phyloP scores from a whole-genome alignment of 352 stramenopile genomes.

The Phytophthora kernoviae region DNA sequence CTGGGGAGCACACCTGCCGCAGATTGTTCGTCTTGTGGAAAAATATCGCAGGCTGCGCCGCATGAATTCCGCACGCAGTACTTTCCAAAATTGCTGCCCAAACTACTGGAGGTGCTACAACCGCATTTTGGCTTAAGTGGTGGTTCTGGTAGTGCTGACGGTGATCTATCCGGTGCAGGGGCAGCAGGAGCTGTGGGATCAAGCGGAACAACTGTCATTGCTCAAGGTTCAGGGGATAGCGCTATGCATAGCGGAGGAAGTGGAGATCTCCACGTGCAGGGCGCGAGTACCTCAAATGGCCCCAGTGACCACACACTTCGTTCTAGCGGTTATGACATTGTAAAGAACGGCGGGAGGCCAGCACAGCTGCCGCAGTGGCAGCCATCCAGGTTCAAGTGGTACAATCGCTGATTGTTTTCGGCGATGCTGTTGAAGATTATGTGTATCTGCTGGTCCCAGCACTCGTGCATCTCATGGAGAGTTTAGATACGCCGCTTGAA shows the following conservation, averaged over 20 bases:
- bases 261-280: constrained; percentile 22
- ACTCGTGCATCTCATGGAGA: constrained; percentile 93
- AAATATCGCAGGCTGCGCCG: constrained; percentile 79
- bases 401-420: constrained; percentile 91
- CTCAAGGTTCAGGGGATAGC: constrained; percentile 19
- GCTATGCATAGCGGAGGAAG: constrained; percentile 14
- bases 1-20: constrained; percentile 95
- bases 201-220: constrained; percentile 30
- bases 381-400: constrained; percentile 84
- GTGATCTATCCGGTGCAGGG: constrained; percentile 25
- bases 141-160: constrained; percentile 53
- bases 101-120: constrained; percentile 87
- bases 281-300: constrained; percentile 11
- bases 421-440: constrained; percentile 92
- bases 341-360: constrained; percentile 29
- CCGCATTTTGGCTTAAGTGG: constrained; percentile 76
- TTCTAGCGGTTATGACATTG: constrained; percentile 37
- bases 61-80: constrained; percentile 87
- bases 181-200: constrained; percentile 12
- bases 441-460: constrained; percentile 95
- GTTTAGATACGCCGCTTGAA: constrained; percentile 81
- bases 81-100: constrained; percentile 88
- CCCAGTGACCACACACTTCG: constrained; percentile 19
- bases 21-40: constrained; percentile 96
- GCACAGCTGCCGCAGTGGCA: constrained; percentile 19